These are phyloP conservation scores for Hibiscus trionum DNA, from an alignment of 345 rosid genomes.

Conservation along the genomic window DNA sequence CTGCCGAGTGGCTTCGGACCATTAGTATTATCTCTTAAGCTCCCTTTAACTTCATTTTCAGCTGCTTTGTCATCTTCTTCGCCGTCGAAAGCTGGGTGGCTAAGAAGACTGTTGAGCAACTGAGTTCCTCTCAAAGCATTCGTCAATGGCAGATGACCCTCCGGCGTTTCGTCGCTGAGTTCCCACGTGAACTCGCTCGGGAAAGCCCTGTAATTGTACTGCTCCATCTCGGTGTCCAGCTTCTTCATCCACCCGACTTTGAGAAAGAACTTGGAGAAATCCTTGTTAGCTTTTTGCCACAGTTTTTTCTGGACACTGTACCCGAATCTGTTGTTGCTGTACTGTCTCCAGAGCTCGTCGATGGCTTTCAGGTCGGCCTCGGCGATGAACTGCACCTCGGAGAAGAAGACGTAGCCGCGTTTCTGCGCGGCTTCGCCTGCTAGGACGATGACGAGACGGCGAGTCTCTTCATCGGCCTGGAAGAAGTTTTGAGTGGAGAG, in stretches of 20 bases:
- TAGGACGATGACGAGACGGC: conserved; percentile 68
- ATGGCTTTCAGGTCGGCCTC: conserved; percentile 53
- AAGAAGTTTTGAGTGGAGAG: conserved; percentile 58
- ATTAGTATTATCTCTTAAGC: background rate
- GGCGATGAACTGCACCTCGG: conserved; percentile 76
- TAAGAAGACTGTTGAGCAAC: conserved; percentile 53
- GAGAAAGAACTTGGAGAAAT: conserved; percentile 72
- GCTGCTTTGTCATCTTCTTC: conserved; percentile 26
- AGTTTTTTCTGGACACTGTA: conserved; percentile 74
- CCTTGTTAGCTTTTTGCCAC: conserved; percentile 56
- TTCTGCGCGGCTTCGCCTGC: conserved; percentile 75
- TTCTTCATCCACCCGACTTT: conserved; percentile 94
- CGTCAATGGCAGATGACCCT: conserved; percentile 86
- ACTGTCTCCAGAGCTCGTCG: conserved; percentile 63
- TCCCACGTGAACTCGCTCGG: conserved; percentile 88
- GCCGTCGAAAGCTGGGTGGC: conserved; percentile 68
- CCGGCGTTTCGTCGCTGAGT: conserved; percentile 57
- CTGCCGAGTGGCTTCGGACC: conserved; percentile 27
- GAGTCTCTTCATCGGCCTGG: conserved; percentile 89
- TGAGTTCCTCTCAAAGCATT: conserved; percentile 91
- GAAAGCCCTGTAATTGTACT: conserved; percentile 76
- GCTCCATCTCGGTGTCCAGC: conserved; percentile 77
- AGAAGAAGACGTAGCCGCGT: conserved; percentile 93
- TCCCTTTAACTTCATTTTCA: conserved; percentile 10
- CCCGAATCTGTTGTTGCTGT: conserved; percentile 70